phyloP scores from a whole-genome alignment of 208 protist species.

The Leishmania gerbilli region DNA sequence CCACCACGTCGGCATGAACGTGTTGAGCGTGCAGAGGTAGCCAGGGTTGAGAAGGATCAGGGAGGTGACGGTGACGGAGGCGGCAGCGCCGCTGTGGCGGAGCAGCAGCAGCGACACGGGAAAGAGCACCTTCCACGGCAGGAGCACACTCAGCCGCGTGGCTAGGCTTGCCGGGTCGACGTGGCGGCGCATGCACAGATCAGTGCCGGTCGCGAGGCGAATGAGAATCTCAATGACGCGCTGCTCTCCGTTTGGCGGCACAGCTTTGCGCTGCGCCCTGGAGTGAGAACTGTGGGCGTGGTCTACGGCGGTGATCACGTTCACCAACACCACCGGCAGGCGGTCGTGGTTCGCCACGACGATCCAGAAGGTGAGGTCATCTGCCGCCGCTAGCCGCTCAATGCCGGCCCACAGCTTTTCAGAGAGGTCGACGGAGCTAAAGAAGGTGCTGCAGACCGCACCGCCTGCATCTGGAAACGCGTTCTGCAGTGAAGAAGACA shows the following conservation, averaged over 20 bases:
- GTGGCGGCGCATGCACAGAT: conserved; percentile 30
- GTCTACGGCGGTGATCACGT: conserved; percentile 60
- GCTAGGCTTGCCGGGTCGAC: conserved; percentile 50
- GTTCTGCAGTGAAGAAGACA: conserved; percentile 23
- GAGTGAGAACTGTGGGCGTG: conserved; percentile 67
- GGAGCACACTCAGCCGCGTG: conserved; percentile 37
- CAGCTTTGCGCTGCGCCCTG: conserved; percentile 31
- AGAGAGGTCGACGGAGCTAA: conserved; percentile 59
- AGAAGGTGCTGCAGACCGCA: conserved; percentile 65
- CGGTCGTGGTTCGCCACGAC: conserved; percentile 62
- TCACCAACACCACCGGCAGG: conserved; percentile 44
- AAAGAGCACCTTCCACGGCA: conserved; percentile 55
- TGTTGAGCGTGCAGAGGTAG: conserved; percentile 55
- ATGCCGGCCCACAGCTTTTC: conserved; percentile 72
- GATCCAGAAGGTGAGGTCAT: conserved; percentile 88
- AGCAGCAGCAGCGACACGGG: conserved; percentile 54
- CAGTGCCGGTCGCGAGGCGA: conserved; percentile 57
- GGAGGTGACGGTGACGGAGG: conserved; percentile 62
- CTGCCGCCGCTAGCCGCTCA: conserved; percentile 51
- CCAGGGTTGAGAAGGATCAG: conserved; percentile 61
- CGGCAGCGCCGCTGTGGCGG: conserved; percentile 53
- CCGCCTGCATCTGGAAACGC: conserved; percentile 60
- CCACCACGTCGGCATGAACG: conserved; percentile 55
- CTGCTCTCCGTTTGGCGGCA: conserved; percentile 45
- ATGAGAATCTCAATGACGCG: conserved; percentile 52